A percentile compares a stretch with the other conserved stretches of the same genome.
Evolutionary conservation across 148 eudicot genomes (phyloP).

Genomic region (Diospyros kaki): DNA sequence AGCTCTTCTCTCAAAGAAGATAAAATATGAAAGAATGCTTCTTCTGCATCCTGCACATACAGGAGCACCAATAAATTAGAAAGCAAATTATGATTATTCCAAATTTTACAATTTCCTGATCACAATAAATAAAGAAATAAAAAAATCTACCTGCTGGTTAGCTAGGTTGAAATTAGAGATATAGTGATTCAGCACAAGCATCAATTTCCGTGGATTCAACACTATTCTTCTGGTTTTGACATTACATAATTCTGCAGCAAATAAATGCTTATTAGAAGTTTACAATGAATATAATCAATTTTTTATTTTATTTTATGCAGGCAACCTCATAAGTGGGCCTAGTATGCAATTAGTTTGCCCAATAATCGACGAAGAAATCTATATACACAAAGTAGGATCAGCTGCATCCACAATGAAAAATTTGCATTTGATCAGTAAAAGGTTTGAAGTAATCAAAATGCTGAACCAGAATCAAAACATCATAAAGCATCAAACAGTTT

Average conservation of each 20-base stretch:
- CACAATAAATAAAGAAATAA: not conserved
- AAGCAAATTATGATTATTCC: conserved; percentile 1
- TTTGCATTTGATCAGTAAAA: not conserved
- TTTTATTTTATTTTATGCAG: too few relatives aligned
- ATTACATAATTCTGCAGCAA: conserved; percentile 54
- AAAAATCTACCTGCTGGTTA: conserved; percentile 59
- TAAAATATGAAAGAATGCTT: conserved; percentile 82
- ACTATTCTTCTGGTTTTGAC: conserved; percentile 40
- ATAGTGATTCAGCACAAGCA: conserved; percentile 65
- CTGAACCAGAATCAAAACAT: not conserved
- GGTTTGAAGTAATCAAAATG: too few relatives aligned
- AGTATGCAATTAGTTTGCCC: too few relatives aligned
- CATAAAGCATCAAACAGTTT: not conserved
- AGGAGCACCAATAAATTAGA: conserved; percentile 17
- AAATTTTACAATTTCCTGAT: not conserved
- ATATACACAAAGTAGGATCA: too few relatives aligned
- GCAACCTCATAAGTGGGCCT: too few relatives aligned
- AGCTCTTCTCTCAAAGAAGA: conserved; percentile 85
- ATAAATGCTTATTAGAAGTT: not conserved
- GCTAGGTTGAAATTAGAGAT: conserved; percentile 64
- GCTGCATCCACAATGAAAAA: not conserved
- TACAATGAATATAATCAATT: not conserved
- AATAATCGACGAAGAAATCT: too few relatives aligned
- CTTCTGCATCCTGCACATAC: conserved; percentile 80
- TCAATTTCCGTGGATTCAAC: conserved; percentile 62